Percentiles rank a stretch among this genome's conserved stretches.
Conservation (phyloP, 2,329 filamentous ascomycete genomes). For the Venturia effusa region DNA sequence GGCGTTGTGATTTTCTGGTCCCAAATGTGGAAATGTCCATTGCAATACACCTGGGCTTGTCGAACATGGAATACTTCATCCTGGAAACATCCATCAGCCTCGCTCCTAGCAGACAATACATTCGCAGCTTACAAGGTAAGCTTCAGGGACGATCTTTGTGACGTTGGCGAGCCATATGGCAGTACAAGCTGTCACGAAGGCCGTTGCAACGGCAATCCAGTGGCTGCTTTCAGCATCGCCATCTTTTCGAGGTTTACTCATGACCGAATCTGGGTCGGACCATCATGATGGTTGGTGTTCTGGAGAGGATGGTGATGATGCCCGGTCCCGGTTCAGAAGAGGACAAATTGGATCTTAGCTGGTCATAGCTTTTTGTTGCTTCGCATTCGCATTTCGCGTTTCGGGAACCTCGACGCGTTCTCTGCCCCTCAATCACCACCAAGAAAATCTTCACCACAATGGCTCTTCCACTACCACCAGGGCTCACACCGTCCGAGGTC, state of each 20-base stretch:
- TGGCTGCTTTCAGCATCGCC: not conserved
- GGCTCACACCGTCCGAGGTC: slow-evolving; percentile 76
- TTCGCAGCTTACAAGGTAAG: slow-evolving; percentile 43
- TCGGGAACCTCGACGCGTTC: slow-evolving; percentile 3
- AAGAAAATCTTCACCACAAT: slow-evolving; percentile 27
- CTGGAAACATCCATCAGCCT: slow-evolving; percentile 21
- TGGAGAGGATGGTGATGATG: not conserved
- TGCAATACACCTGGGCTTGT: slow-evolving; percentile 81
- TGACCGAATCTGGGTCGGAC: not conserved
- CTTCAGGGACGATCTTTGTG: slow-evolving; percentile 39
- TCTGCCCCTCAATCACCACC: slow-evolving; percentile 11
- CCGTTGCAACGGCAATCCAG: not conserved
- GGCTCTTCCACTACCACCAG: slow-evolving; percentile 51
- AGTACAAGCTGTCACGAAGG: not conserved
- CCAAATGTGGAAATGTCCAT: slow-evolving; percentile 65
- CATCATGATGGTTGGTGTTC: not conserved
- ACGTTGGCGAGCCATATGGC: slow-evolving; percentile 35
- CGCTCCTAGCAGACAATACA: not conserved
- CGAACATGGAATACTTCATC: slow-evolving; percentile 85
- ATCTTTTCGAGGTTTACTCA: not conserved
- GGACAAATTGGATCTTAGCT: not conserved
- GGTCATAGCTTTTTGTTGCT: not conserved
- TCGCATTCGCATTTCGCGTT: too few species aligned
- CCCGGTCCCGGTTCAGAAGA: too few species aligned
- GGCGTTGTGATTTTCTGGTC: slow-evolving; percentile 97